Evolutionary conservation across 1,284 basidiomycete genomes (phyloP), one percentile per base, ranked within the genome.

Genomic region (Boletellus deceptivus): DNA sequence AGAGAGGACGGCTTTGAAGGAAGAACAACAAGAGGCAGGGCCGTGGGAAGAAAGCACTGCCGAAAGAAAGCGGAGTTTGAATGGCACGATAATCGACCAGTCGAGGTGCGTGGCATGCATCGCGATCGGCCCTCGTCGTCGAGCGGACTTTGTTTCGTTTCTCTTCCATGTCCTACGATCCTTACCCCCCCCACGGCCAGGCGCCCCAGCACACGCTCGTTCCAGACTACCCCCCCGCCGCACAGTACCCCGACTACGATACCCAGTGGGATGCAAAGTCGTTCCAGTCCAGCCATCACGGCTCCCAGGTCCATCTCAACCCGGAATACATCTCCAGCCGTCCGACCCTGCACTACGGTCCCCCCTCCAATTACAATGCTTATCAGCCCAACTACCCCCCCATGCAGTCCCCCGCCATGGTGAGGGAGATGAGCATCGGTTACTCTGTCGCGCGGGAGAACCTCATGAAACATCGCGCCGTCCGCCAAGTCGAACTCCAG

Each of bases 401-500:
- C 17, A 70, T 74, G 48, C 77, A 77, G 48, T n/a, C 62, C 29
- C 78, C 77, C n/a, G 75, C 67, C 27, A 68, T 79, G 63, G 70
- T 75, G 44, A 71, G 73, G 55, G 74, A 76, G 48, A 74, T 72
- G 58, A 78, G 76, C 61, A 71, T 63, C 38, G 89, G 87, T 18
- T 92, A 86, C 71, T 83, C 80, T 20, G 73, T 74, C 46, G 85
- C 84, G 33, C 74, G 81, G 57, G 87, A 90, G 55, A 86, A 87
- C 67, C 78, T 90, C 69, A 80, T 89, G 80, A 87, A 84, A 60
- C 80, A 86, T 38, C 76, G 86, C 49, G 89, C 89, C 35, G 78
- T 92, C 48, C 83, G 86, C 59, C 86, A 91, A 61, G 85, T 94
- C 56, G 86, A 86, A 60, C 80, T 96, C 36, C 77, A 84, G 68